phyloP scores from a whole-genome alignment of 2,329 filamentous ascomycete genomes.

The Incumbomyces lentus region DNA sequence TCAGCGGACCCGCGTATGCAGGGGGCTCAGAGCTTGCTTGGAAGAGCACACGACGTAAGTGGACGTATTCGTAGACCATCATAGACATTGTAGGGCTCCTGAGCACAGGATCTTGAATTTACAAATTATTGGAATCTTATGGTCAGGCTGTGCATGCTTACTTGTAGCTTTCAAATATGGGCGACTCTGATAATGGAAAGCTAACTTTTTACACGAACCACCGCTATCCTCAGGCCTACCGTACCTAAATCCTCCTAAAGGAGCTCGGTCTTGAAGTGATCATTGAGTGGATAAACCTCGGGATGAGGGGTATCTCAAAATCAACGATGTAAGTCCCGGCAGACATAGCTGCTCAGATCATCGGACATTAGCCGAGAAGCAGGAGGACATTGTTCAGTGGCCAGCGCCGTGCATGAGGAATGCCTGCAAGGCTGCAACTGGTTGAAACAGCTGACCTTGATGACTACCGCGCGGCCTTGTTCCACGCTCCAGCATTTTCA shows the following conservation, averaged over 20 bases:
- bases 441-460: background rate
- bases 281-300: constrained; percentile 61
- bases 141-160: background rate
- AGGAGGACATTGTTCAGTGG: background rate
- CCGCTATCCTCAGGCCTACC: constrained; percentile 62
- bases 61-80: too few species aligned
- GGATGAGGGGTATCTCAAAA: constrained; percentile 60
- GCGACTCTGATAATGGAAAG: constrained; percentile 26
- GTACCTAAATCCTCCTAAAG: constrained; percentile 60
- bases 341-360: background rate
- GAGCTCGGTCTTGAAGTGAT: constrained; percentile 57
- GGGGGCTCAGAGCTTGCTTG: too few species aligned
- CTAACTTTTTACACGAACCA: constrained; percentile 64
- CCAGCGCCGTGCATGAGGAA: too few species aligned
- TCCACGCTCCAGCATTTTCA: constrained; percentile 42
- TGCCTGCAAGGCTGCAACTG: too few species aligned
- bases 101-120: too few species aligned
- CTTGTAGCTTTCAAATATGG: background rate
- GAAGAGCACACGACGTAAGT: too few species aligned
- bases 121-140: background rate
- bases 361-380: background rate
- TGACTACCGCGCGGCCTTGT: constrained; percentile 55
- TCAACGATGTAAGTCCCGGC: constrained; percentile 52
- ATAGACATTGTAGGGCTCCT: too few species aligned
- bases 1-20: too few species aligned